phyloP scores from a whole-genome alignment of 352 stramenopile genomes.

The Globisporangium echinulatum region DNA sequence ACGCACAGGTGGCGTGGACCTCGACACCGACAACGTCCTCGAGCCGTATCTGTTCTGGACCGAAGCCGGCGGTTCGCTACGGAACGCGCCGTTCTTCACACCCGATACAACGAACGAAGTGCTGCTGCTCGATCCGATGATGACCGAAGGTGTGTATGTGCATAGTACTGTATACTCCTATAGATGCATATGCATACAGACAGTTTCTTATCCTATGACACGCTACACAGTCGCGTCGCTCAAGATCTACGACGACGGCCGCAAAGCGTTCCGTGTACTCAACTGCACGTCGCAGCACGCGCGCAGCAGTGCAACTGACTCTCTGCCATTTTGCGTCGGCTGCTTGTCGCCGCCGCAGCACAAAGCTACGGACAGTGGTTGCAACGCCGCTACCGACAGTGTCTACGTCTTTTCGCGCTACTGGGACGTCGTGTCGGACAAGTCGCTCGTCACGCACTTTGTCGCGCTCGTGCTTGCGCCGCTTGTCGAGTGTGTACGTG shows the following conservation, averaged over 20 bases:
- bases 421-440: slow-evolving; percentile 76
- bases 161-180: neutral
- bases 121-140: slow-evolving; percentile 63
- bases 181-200: too few relatives aligned
- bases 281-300: slow-evolving; percentile 58
- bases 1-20: slow-evolving; percentile 30
- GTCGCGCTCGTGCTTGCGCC: slow-evolving; percentile 50
- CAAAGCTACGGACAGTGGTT: too few relatives aligned
- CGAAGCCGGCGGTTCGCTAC: slow-evolving; percentile 42
- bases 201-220: too few relatives aligned
- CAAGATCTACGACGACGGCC: slow-evolving; percentile 45
- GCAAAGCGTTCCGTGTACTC: slow-evolving; percentile 73
- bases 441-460: slow-evolving; percentile 63
- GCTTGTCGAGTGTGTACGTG: slow-evolving; percentile 55
- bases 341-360: slow-evolving; percentile 50
- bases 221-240: slow-evolving; percentile 47
- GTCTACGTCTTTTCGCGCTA: slow-evolving; percentile 84
- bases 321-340: slow-evolving; percentile 51
- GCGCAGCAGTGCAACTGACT: slow-evolving; percentile 6
- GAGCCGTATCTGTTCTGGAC: slow-evolving; percentile 83
- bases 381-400: neutral
- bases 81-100: slow-evolving; percentile 54
- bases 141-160: slow-evolving; percentile 44
- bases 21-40: slow-evolving; percentile 71
- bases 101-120: slow-evolving; percentile 43